Evolutionary conservation across 805 yeast species (phyloP).

Genomic region (Babjeviella inositovora): DNA sequence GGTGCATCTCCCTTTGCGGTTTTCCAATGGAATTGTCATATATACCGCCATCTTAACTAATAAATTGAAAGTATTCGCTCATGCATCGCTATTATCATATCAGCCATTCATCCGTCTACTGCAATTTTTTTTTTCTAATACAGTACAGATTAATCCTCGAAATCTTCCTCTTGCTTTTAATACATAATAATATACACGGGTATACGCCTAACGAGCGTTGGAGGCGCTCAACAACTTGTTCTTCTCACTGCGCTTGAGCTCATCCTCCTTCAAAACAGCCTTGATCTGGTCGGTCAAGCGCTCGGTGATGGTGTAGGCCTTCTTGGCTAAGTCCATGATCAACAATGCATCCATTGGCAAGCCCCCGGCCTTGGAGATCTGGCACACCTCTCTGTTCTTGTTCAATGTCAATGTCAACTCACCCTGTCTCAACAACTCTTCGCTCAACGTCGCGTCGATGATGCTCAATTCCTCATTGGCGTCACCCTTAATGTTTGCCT

Average conservation of each 20-base stretch:
- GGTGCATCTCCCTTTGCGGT: too few species aligned
- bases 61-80: too few species aligned
- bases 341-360: slow-evolving; percentile 60
- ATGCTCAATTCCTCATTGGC: slow-evolving; percentile 41
- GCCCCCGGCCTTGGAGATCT: slow-evolving; percentile 83
- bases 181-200: too few species aligned
- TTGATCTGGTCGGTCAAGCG: slow-evolving; percentile 49
- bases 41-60: too few species aligned
- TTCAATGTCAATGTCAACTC: slow-evolving; percentile 74
- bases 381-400: slow-evolving; percentile 83
- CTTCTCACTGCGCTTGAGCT: slow-evolving; percentile 21
- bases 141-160: too few species aligned
- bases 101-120: too few species aligned
- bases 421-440: slow-evolving; percentile 67
- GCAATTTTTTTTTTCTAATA: too few species aligned
- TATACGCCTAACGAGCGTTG: too few species aligned
- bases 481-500: slow-evolving; percentile 58
- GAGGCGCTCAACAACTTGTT: too few species aligned
- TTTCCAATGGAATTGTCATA: too few species aligned
- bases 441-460: slow-evolving; percentile 64
- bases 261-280: slow-evolving; percentile 35
- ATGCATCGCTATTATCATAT: too few species aligned
- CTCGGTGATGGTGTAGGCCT: slow-evolving; percentile 51
- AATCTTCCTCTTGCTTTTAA: too few species aligned
- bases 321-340: slow-evolving; percentile 51